Conservation (phyloP, 371 early-diverging fungal genomes). For the Spraguea lophii region DNA sequence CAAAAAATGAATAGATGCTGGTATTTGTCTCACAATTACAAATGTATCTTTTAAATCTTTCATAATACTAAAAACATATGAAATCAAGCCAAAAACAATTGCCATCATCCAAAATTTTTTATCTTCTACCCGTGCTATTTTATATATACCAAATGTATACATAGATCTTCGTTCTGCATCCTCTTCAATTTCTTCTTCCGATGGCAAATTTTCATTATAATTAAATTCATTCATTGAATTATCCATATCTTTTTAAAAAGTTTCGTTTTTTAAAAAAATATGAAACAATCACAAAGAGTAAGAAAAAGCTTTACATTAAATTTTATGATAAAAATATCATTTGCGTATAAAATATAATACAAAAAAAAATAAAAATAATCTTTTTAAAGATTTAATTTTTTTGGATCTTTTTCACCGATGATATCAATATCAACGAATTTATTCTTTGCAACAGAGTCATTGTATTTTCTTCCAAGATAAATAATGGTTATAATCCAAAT, state of each 20-base stretch:
- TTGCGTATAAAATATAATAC: no score
- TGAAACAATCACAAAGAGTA: no score
- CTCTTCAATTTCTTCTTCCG: background rate
- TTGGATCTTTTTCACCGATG: no score
- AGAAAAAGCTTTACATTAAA: no score
- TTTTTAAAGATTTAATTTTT: no score
- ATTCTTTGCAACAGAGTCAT: slow-evolving; percentile 6
- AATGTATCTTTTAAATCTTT: slow-evolving; percentile 36
- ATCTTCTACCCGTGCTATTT: background rate
- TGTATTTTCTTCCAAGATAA: slow-evolving; percentile 40
- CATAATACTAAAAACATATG: slow-evolving; percentile 28
- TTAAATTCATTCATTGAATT: no score
- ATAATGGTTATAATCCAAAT: slow-evolving; percentile 37
- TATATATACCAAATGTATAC: background rate
- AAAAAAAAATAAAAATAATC: no score
- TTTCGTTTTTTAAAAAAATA: no score
- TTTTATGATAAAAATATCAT: no score
- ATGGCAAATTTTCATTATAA: no score
- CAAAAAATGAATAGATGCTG: slow-evolving; percentile 33
- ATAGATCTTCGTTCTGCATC: background rate
- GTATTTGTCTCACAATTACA: slow-evolving; percentile 31
- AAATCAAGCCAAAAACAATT: slow-evolving; percentile 4
- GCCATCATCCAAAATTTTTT: background rate
- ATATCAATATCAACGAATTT: no score
- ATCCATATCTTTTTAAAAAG: no score